Evolutionary conservation across 257 asterid genomes (phyloP), one percentile per base, ranked within the genome.

Genomic region (Solanum appendiculatum): DNA sequence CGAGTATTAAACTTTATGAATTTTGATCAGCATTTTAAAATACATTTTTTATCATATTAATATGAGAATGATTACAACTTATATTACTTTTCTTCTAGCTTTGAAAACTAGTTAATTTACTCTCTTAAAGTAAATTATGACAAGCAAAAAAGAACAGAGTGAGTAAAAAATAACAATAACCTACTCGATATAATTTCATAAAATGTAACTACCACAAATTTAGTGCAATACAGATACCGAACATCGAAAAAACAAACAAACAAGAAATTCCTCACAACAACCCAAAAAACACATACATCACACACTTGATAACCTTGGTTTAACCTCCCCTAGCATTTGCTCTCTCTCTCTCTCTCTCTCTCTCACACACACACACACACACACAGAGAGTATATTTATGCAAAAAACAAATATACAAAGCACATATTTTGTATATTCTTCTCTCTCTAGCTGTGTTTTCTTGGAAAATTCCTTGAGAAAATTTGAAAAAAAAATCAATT

Each of bases 211-310:
- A 51, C 10, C n/a, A 51, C 10, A 51, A 14, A 4, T 20, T 20
- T 54, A 54, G 0, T 0, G 1, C 7, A 56, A 56, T 56, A 20
- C 5, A 56, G 0, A 56, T 56, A 56, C 1, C 64, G 1, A 20
- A 56, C 5, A 56, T 56, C 10, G 1, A 56, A 56, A 56, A 56
- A 56, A 3, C 4, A 1, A 20, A 51, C n/a, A 11, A 7, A 7
- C n/a, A 3, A 29, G 21, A 14, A 9, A 18, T 75, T 74, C 11
- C 21, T 39, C 66, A 48, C 29, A 80, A 46, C 20, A 9, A 16
- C 68, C 66, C 85, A 46, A 70, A 77, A 77, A 46, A 68, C 75
- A 68, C 64, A 27, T 58, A 80, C 60, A 80, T 80, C 84, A 80
- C 42, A 46, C 64, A 44, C 84, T 78, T 78, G 85, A 80, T 46